phyloP scores from a whole-genome alignment of 106 monocot species.

The Xerophyta viscosa region DNA sequence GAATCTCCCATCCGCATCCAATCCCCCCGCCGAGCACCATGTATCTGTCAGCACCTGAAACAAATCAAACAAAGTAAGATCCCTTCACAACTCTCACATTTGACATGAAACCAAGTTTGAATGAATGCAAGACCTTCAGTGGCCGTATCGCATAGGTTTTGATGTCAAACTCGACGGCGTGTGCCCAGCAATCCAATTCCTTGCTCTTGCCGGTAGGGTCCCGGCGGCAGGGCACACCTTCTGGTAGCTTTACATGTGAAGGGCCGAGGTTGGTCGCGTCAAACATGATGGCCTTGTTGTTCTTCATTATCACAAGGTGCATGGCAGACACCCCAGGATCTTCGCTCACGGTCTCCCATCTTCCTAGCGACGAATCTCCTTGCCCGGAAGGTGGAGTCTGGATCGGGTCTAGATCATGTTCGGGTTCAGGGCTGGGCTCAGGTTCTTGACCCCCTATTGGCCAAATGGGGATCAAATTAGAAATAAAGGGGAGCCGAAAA shows the following conservation, averaged over 20 bases:
- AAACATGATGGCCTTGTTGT: slow-evolving; percentile 67
- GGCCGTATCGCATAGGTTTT: slow-evolving; percentile 24
- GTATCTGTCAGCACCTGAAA: slow-evolving; percentile 49
- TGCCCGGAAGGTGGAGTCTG: neutral
- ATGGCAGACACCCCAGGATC: slow-evolving; percentile 78
- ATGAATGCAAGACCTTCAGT: slow-evolving; percentile 48
- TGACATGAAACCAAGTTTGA: neutral
- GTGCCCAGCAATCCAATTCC: slow-evolving; percentile 53
- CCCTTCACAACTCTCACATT: no score
- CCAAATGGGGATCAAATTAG: no score
- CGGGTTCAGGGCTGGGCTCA: no score
- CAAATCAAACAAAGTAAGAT: no score
- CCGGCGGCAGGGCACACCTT: slow-evolving; percentile 20
- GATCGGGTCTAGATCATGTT: no score
- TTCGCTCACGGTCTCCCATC: slow-evolving; percentile 45
- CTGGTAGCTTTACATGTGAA: slow-evolving; percentile 23
- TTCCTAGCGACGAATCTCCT: neutral
- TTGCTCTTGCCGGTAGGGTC: slow-evolving; percentile 9
- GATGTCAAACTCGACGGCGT: slow-evolving; percentile 59
- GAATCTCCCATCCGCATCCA: slow-evolving; percentile 49
- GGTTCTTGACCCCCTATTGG: no score
- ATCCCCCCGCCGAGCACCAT: slow-evolving; percentile 79
- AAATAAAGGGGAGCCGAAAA: no score
- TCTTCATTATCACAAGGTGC: slow-evolving; percentile 50
- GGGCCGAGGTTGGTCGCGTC: slow-evolving; percentile 33